A percentile compares a stretch with the other conserved stretches of the same genome.
Evolutionary conservation across 2,329 filamentous ascomycete species (phyloP).

Genomic region (Hypoxylon sp.): DNA sequence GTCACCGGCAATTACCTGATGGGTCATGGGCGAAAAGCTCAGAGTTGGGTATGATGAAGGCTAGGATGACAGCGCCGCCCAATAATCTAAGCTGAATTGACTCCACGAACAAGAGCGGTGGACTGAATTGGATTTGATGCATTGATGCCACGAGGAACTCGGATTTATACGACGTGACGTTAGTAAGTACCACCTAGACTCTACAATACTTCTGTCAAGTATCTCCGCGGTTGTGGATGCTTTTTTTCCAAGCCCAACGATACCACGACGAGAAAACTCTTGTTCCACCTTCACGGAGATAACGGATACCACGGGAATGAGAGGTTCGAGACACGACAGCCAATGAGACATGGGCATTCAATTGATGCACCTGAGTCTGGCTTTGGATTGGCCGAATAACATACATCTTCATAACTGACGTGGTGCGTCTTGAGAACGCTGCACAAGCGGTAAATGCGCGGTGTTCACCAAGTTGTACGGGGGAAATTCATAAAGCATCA

Average conservation of each 20-base stretch:
- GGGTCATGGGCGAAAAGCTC: slow-evolving; percentile 71
- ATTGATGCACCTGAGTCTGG: not conserved
- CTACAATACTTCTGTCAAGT: not conserved
- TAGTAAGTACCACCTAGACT: not conserved
- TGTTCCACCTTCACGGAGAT: not conserved
- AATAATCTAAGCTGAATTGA: slow-evolving; percentile 16
- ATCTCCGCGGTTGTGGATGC: not conserved
- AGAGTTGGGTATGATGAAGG: slow-evolving; percentile 69
- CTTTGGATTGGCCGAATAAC: not conserved
- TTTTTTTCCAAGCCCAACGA: not conserved
- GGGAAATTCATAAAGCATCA: not conserved
- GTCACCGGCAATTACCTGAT: slow-evolving; percentile 70
- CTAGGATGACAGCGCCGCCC: slow-evolving; percentile 63
- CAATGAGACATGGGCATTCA: not conserved
- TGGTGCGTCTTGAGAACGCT: not conserved
- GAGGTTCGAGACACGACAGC: not conserved
- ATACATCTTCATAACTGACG: too few species aligned
- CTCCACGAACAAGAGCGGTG: not conserved
- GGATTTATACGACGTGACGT: not conserved
- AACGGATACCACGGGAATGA: not conserved
- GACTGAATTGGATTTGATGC: not conserved
- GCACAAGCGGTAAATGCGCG: not conserved
- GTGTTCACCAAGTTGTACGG: not conserved
- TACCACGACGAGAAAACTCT: not conserved
- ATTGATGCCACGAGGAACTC: slow-evolving; percentile 9